Conservation (phyloP, 192 early-diverging fungal genomes). For the Podila verticillata region DNA sequence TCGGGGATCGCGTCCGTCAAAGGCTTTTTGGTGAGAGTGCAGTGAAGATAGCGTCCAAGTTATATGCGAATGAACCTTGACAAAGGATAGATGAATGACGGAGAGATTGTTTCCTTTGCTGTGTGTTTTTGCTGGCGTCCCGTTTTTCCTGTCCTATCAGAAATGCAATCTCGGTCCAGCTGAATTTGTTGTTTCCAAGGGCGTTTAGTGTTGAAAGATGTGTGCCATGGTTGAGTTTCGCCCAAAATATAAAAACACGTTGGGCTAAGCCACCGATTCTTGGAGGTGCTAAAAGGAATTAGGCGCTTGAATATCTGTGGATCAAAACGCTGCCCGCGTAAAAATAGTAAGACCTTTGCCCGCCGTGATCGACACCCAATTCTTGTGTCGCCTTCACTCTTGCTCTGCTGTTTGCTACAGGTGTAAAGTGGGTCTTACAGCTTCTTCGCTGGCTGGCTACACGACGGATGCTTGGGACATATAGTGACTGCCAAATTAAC, state of each 20-base stretch:
- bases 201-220: not conserved
- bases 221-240: not conserved
- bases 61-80: not conserved
- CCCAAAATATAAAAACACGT: slow-evolving; percentile 1
- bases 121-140: not conserved
- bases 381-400: no score
- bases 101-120: not conserved
- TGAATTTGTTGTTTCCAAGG: not conserved
- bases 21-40: no score
- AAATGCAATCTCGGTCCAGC: not conserved
- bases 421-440: no score
- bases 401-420: no score
- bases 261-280: not conserved
- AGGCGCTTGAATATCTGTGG: no score
- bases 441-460: no score
- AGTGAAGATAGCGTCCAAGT: not conserved
- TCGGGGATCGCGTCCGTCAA: no score
- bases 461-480: no score
- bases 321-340: no score
- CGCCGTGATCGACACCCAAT: no score
- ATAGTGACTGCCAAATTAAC: not conserved
- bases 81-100: not conserved
- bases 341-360: no score
- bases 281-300: no score
- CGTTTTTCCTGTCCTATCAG: not conserved